phyloP scores from a whole-genome alignment of 495 filamentous ascomycete genomes.

The Xylaria palmicola region DNA sequence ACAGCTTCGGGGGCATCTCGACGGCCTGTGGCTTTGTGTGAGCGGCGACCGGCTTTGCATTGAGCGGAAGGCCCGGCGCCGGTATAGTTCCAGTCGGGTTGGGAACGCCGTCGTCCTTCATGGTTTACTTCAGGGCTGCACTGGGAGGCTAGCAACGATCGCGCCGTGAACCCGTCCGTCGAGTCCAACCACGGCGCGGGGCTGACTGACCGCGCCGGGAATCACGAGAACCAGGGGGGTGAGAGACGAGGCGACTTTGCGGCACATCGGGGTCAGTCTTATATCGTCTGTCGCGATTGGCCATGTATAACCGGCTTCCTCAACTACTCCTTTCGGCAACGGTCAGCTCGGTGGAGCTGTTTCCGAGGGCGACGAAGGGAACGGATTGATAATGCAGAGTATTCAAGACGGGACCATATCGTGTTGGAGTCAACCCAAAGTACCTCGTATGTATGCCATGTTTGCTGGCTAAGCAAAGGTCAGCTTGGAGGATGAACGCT shows the following conservation, averaged over 20 bases:
- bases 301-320: not conserved
- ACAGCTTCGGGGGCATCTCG: constrained; percentile 23
- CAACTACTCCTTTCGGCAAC: not conserved
- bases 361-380: not conserved
- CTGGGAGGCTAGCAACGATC: too few species aligned
- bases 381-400: not conserved
- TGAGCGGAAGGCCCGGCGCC: not conserved
- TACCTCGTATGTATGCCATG: not conserved
- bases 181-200: too few species aligned
- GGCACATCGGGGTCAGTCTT: constrained; percentile 17
- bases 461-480: not conserved
- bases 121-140: not conserved
- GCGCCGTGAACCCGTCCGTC: too few species aligned
- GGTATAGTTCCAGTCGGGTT: not conserved
- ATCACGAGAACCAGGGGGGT: constrained; percentile 13
- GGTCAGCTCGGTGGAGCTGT: not conserved
- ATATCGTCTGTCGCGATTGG: not conserved
- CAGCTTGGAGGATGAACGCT: not conserved
- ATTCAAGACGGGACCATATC: not conserved
- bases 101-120: constrained; percentile 8
- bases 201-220: not conserved
- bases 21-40: not conserved
- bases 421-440: not conserved
- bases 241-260: constrained; percentile 4
- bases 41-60: not conserved